These are phyloP conservation scores for Penicillium canescens DNA, from an alignment of 495 filamentous ascomycete genomes.

Conservation along the genomic window DNA sequence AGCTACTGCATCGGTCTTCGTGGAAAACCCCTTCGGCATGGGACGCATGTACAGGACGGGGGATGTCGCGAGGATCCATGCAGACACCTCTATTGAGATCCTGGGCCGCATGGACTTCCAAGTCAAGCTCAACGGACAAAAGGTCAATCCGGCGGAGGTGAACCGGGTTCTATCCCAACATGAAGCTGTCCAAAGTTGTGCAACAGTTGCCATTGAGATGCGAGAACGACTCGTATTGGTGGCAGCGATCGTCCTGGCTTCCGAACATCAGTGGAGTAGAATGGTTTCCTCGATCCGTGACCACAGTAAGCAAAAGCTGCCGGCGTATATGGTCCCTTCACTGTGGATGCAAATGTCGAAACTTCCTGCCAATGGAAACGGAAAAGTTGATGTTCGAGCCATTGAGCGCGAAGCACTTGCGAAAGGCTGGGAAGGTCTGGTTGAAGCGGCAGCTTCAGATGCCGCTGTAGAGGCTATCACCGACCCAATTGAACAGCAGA, in stretches of 20 bases:
- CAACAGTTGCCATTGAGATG: constrained; percentile 8
- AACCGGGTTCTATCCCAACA: constrained; percentile 7
- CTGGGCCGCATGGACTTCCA: constrained; percentile 43
- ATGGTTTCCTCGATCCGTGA: constrained; percentile 7
- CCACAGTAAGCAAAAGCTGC: constrained; percentile 8
- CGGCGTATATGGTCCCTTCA: constrained; percentile 23
- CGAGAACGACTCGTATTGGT: constrained; percentile 14
- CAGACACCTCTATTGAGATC: constrained; percentile 36
- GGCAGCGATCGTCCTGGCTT: constrained; percentile 13
- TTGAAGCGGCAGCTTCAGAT: not conserved
- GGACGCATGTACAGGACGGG: constrained; percentile 33
- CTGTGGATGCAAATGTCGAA: constrained; percentile 14
- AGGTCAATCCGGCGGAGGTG: constrained; percentile 40
- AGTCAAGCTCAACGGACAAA: constrained; percentile 47
- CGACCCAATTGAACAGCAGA: constrained; percentile 12
- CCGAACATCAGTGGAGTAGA: not conserved
- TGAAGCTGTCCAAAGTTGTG: constrained; percentile 1
- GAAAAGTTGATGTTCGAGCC: constrained; percentile 17
- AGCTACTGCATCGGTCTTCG: constrained; percentile 25
- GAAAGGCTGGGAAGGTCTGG: not conserved
- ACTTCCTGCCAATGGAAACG: constrained; percentile 18
- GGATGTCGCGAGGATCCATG: constrained; percentile 28
- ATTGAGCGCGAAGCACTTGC: constrained; percentile 5
- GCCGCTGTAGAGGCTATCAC: not conserved
- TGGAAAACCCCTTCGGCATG: constrained; percentile 21